These are phyloP conservation scores for Globisporangium middletonii DNA, from an alignment of 352 stramenopile genomes.

Conservation along the genomic window DNA sequence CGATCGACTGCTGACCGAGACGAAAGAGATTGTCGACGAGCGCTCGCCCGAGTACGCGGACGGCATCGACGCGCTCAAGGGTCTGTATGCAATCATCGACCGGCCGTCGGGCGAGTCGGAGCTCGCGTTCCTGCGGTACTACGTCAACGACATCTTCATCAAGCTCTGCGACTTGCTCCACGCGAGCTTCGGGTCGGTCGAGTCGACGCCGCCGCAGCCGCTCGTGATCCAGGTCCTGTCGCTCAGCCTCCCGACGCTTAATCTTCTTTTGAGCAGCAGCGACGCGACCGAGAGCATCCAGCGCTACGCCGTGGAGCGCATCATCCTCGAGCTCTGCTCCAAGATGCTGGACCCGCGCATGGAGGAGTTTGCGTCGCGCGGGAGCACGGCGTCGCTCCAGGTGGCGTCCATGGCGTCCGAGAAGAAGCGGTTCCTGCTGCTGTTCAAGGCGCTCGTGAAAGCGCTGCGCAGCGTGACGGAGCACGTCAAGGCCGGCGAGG, in stretches of 20 bases:
- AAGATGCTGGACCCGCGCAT: constrained; percentile 73
- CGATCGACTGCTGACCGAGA: constrained; percentile 55
- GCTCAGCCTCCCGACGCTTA: constrained; percentile 64
- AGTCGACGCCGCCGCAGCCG: constrained; percentile 40
- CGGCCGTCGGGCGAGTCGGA: constrained; percentile 50
- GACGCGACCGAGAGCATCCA: constrained; percentile 56
- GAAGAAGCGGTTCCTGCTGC: constrained; percentile 15
- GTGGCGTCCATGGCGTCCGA: constrained; percentile 36
- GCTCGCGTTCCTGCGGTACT: constrained; percentile 57
- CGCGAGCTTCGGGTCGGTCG: constrained; percentile 51
- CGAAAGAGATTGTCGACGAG: constrained; percentile 55
- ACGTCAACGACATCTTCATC: constrained; percentile 76
- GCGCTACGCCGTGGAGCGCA: constrained; percentile 66
- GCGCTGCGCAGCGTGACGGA: constrained; percentile 51
- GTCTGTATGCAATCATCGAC: constrained; percentile 70
- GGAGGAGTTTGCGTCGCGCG: constrained; percentile 41
- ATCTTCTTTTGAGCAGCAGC: constrained; percentile 47
- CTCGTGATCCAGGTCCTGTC: constrained; percentile 67
- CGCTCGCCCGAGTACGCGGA: constrained; percentile 46
- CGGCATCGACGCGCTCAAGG: constrained; percentile 74
- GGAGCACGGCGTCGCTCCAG: constrained; percentile 31
- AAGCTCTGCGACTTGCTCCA: constrained; percentile 73
- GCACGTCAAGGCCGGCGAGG: constrained; percentile 49
- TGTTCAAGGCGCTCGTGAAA: constrained; percentile 62
- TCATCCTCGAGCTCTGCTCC: constrained; percentile 66